Base-by-base conservation (phyloP, 2,329 filamentous ascomycete genomes). In the Chalaropsis ovoidea region DNA sequence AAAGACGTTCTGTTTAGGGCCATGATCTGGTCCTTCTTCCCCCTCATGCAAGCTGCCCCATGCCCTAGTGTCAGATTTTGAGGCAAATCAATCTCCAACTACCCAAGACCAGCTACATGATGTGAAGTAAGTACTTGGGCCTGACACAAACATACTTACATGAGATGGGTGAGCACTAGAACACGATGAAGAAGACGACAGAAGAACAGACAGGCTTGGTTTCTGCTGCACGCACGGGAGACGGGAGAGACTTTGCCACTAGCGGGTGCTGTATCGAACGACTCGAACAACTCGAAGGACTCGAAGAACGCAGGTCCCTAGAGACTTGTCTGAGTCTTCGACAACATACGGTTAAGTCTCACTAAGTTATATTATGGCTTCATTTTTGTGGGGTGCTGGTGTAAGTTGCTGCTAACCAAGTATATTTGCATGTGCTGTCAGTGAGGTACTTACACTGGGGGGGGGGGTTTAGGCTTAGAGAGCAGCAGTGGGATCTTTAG, bases 41-140 rank as follows among this genome's bases (percentile, higher is more conserved):
- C 31, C 54, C 24, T 58, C 54, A 39, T 39, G 2, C 54, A 31
- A 58, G 31, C 22, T 4, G 54, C 54, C 7, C 54, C n/a, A 52
- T 19, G 35, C 35, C 24, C 31, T 58, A 39, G 54, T 58, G 27
- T 35, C 54, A 58, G 24, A 39, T 58, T 15, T 19, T 58, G 54
- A 39, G 24, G 54, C 27, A 39, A 58, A 31, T 31, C 31, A n/a
- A n/a, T 58, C 54, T 17, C 54, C 54, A 58, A 58, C 54, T n/a
- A 58, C 11, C 31, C 15, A 17, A 58, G 13, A 15, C 52, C 27
- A n/a, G 17, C 15, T 19, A 17, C 27, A 19, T 56, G n/a, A 19
- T 1, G 17, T 56, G 27, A 27, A 56, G 27, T 56, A 56, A 6
- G 22, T 17, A 15, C 42, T 43, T 47, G 43, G 43, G n/a, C 43